Percentiles rank a stretch among this genome's conserved stretches.
Evolutionary conservation across 345 rosid genomes (phyloP).

Genomic region (Boechera stricta): DNA sequence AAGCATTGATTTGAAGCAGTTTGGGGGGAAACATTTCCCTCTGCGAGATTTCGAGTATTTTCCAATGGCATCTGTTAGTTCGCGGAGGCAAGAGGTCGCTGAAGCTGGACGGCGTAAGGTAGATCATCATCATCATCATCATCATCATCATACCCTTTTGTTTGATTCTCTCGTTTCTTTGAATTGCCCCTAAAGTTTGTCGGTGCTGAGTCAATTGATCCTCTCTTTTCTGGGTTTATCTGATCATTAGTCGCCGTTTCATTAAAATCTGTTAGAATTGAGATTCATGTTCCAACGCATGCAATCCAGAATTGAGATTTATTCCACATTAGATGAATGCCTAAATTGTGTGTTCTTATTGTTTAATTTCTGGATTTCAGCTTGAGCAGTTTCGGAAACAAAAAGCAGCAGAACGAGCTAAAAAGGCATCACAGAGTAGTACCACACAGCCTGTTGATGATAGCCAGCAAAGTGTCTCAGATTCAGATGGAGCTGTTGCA

Average conservation of each 20-base stretch:
- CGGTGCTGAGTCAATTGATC: conserved; percentile 16
- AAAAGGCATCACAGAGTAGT: conserved; percentile 56
- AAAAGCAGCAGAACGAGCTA: conserved; percentile 88
- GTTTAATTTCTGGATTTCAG: conserved; percentile 45
- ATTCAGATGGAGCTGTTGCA: conserved; percentile 60
- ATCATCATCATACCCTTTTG: not conserved
- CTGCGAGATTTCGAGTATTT: conserved; percentile 25
- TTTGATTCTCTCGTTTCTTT: not conserved
- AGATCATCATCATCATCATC: conserved; percentile 36
- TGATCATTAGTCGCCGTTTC: not conserved
- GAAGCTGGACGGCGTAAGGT: conserved; percentile 98
- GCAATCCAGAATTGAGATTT: conserved; percentile 16
- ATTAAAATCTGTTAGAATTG: not conserved
- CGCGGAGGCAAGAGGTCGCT: conserved; percentile 82
- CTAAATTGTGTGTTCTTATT: not conserved
- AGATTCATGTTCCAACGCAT: conserved; percentile 12
- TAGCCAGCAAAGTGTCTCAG: conserved; percentile 43
- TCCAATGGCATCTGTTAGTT: conserved; percentile 83
- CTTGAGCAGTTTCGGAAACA: conserved; percentile 97
- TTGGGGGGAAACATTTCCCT: conserved; percentile 34
- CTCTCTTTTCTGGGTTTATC: conserved; percentile 20
- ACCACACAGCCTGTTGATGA: conserved; percentile 52
- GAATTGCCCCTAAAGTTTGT: not conserved
- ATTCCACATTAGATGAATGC: not conserved
- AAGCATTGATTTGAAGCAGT: conserved; percentile 35